Evolutionary conservation across 73 alveolate genomes (phyloP).

Genomic region (Paramecium sexaurelia): DNA sequence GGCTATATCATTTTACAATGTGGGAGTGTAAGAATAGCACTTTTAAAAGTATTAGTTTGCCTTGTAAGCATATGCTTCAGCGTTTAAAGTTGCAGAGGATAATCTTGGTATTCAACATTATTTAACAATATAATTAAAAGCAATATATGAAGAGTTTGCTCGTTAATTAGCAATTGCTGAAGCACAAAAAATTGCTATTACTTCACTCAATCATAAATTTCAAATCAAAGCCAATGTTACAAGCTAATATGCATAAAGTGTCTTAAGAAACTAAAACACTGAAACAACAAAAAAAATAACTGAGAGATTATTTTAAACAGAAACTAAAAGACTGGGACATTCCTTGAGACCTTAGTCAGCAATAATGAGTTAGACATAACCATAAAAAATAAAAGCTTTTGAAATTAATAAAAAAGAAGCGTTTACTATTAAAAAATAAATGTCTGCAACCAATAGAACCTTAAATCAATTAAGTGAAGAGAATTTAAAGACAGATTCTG

Average conservation of each 20-base stretch:
- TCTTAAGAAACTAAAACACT: not conserved
- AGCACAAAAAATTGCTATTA: constrained; percentile 19
- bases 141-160: constrained; percentile 41
- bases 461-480: not conserved
- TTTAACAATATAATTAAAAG: constrained; percentile 25
- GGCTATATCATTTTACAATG: constrained; percentile 23
- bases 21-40: constrained; percentile 54
- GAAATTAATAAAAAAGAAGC: constrained; percentile 2
- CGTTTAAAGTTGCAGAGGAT: constrained; percentile 44
- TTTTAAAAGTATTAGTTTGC: constrained; percentile 27
- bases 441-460: constrained; percentile 39
- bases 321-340: not conserved
- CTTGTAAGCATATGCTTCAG: constrained; percentile 44
- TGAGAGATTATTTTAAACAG: constrained; percentile 14
- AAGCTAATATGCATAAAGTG: constrained; percentile 3
- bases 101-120: constrained; percentile 18
- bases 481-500: not conserved
- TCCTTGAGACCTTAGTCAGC: constrained; percentile 21
- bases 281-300: not conserved
- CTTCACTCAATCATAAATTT: constrained; percentile 12
- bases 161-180: constrained; percentile 50
- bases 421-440: constrained; percentile 19
- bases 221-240: not conserved
- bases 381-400: not conserved
- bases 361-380: not conserved